These are phyloP conservation scores for Populus hybrid DNA, from an alignment of 441 rosid species.

Conservation along the genomic window DNA sequence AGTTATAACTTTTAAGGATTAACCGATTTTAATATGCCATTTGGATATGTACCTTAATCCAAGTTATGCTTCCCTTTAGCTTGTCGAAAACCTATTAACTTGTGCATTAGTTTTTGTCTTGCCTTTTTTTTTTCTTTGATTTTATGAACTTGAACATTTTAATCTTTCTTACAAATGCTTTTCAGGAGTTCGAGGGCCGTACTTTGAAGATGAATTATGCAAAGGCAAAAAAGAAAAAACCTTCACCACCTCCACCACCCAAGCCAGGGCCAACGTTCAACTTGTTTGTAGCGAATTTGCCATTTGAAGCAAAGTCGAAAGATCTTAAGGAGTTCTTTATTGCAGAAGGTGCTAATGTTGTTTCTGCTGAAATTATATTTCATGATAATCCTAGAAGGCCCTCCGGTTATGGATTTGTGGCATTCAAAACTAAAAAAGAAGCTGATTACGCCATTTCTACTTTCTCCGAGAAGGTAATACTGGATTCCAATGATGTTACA, in stretches of 20 bases:
- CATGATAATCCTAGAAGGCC: slow-evolving; percentile 69
- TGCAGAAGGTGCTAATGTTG: slow-evolving; percentile 46
- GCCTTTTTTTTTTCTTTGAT: not conserved
- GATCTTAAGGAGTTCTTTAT: slow-evolving; percentile 64
- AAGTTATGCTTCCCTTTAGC: not conserved
- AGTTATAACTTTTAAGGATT: not conserved
- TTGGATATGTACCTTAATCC: not conserved
- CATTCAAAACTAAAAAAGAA: slow-evolving; percentile 65
- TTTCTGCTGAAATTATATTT: slow-evolving; percentile 61
- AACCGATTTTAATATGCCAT: not conserved
- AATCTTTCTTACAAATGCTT: slow-evolving; percentile 3
- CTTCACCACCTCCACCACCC: slow-evolving; percentile 36
- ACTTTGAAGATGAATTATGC: slow-evolving; percentile 58
- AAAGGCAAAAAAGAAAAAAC: slow-evolving; percentile 46
- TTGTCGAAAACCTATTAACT: not conserved
- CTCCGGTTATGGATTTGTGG: slow-evolving; percentile 77
- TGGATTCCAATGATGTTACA: not conserved
- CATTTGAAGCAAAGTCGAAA: slow-evolving; percentile 61
- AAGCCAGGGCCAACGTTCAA: slow-evolving; percentile 49
- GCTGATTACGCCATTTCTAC: slow-evolving; percentile 60
- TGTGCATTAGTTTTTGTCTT: not conserved
- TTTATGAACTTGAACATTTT: not conserved
- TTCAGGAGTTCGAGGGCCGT: slow-evolving; percentile 76
- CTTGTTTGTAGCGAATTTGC: slow-evolving; percentile 66
- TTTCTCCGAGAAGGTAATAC: slow-evolving; percentile 66